Evolutionary conservation across 345 rosid species (phyloP).

Genomic region (Sonneratia alba): DNA sequence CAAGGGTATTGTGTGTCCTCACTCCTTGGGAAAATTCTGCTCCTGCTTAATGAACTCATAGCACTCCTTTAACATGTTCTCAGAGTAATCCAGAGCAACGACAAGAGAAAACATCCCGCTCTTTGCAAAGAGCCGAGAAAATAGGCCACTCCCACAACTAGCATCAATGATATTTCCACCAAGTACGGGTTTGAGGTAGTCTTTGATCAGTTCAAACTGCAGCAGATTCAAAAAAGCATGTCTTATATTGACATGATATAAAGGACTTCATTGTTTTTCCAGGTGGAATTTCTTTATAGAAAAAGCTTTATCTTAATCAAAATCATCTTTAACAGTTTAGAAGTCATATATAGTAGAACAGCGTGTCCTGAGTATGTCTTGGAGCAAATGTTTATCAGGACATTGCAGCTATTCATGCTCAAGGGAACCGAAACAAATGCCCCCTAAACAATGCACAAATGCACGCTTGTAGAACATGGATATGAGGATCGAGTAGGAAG

Average conservation of each 20-base stretch:
- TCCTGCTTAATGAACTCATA: constrained; percentile 53
- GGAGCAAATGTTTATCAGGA: too few relatives aligned
- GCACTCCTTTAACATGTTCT: constrained; percentile 79
- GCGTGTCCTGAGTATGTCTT: too few relatives aligned
- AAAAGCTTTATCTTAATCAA: not conserved
- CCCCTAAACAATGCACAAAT: too few relatives aligned
- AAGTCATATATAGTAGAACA: too few relatives aligned
- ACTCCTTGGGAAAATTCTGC: constrained; percentile 67
- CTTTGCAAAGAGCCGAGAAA: constrained; percentile 65
- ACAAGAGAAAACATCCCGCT: constrained; percentile 66
- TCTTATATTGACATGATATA: too few relatives aligned
- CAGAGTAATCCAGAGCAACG: constrained; percentile 78
- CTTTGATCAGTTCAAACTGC: constrained; percentile 78
- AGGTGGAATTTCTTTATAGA: too few relatives aligned
- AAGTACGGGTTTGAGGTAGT: constrained; percentile 56
- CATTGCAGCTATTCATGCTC: too few relatives aligned
- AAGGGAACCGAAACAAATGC: too few relatives aligned
- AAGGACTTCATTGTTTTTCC: too few relatives aligned
- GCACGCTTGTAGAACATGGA: not conserved
- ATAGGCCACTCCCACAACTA: constrained; percentile 88
- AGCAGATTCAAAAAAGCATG: not conserved
- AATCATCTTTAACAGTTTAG: not conserved
- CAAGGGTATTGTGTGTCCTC: not conserved
- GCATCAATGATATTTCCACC: constrained; percentile 83
- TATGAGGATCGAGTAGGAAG: not conserved